These are phyloP conservation scores for Yamadazyma triangularis DNA, from an alignment of 1,139 yeast genomes.

Conservation along the genomic window DNA sequence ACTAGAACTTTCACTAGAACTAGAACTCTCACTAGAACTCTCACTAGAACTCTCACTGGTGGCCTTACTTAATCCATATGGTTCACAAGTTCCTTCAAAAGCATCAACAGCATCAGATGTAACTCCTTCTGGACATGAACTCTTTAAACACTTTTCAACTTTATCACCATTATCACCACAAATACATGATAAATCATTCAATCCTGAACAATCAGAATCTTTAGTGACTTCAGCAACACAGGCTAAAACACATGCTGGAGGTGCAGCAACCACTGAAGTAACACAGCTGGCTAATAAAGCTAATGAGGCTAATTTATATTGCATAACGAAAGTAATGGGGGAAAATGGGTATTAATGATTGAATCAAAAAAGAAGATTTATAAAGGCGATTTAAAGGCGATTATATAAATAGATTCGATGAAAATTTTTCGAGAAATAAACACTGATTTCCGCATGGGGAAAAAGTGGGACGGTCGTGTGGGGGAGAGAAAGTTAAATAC, in stretches of 20 bases:
- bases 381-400: too few relatives aligned
- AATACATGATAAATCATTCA: constrained; percentile 63
- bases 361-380: too few relatives aligned
- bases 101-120: constrained; percentile 54
- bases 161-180: constrained; percentile 50
- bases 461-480: too few relatives aligned
- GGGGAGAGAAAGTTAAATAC: too few relatives aligned
- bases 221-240: constrained; percentile 73
- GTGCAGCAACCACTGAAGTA: constrained; percentile 62
- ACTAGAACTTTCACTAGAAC: background rate
- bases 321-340: constrained; percentile 6
- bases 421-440: too few relatives aligned
- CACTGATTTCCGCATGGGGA: too few relatives aligned
- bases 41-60: constrained; percentile 11
- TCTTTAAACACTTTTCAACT: constrained; percentile 56
- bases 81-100: constrained; percentile 52
- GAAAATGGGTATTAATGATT: background rate
- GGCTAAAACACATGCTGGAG: constrained; percentile 87
- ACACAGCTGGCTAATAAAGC: constrained; percentile 42
- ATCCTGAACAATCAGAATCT: constrained; percentile 49
- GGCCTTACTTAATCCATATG: constrained; percentile 19
- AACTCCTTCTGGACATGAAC: constrained; percentile 60
- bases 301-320: constrained; percentile 8
- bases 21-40: background rate
- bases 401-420: too few relatives aligned